Evolutionary conservation across 345 rosid genomes (phyloP), one percentile per base, ranked within the genome.

Genomic region (Ceriops decandra): DNA sequence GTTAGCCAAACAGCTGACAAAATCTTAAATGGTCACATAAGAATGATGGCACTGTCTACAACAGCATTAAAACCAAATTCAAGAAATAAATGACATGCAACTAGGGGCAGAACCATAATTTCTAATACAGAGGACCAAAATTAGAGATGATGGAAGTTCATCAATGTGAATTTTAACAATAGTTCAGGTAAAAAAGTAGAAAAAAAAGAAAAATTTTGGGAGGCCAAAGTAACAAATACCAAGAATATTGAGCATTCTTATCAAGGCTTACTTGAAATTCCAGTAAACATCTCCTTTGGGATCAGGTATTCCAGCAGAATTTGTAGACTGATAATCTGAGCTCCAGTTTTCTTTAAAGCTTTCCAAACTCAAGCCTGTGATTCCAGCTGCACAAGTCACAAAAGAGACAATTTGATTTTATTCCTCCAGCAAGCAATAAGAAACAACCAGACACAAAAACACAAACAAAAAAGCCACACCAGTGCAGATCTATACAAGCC

Each of bases 301-400:
- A 79, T 85, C 97, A 80, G 99, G 99, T 77, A 92, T 92, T 68
- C 99, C 99, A 65, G 91, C 99, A 81, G 80, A 57, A 73, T 95
- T 95, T 56, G 99, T 95, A 57, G 83, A 82, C 77, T 88, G 91
- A 81, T 95, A 95, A 66, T 86, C 91, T 51, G 99, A 78, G 74
- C 86, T 70, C 99, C 98, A 92, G 78, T 95, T 92, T 63, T 95
- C 89, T 84, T 82, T 89, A 70, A 95, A 85, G 77, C 93, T 92
- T 76, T 79, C 74, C 75, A 83, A 69, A 53, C 92, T 85, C 87
- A 95, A 83, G 66, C 98, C 95, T 1, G 99, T 91, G 47, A 95
- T 72, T 76, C 98, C 99, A 81, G 72, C 99, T 90, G 93, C 47
- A 72, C 60, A 62, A 49, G 65, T 36, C 27, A 15, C 27, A 72